Conservation (phyloP, 176 grass and related monocot genomes). For the Eremochloa ophiuroides region DNA sequence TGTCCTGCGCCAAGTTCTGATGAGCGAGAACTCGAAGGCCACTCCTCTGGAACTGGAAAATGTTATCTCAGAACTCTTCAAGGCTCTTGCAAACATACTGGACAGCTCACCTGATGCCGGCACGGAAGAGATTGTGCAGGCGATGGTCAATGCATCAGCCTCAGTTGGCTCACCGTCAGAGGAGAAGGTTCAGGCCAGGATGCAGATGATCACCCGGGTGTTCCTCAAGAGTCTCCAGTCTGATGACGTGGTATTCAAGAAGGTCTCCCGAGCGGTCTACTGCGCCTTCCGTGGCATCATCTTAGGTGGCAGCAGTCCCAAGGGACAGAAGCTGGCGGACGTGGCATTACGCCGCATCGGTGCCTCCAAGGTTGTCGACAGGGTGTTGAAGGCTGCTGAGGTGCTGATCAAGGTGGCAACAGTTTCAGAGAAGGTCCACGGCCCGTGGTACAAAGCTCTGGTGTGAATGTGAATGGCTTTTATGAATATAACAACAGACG, state of each 20-base stretch:
- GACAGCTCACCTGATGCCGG: constrained; percentile 48
- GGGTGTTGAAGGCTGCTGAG: constrained; percentile 43
- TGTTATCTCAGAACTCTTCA: constrained; percentile 37
- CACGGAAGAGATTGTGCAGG: constrained; percentile 62
- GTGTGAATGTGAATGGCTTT: constrained; percentile 40
- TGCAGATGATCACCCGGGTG: constrained; percentile 62
- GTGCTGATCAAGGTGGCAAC: constrained; percentile 50
- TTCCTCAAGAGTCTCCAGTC: constrained; percentile 81
- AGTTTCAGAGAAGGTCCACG: constrained; percentile 59
- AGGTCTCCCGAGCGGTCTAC: constrained; percentile 60
- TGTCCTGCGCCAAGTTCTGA: constrained; percentile 68
- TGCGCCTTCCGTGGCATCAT: constrained; percentile 48
- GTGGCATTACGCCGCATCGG: constrained; percentile 49
- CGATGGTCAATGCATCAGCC: constrained; percentile 37
- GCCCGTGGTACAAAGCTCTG: constrained; percentile 67
- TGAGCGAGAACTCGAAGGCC: constrained; percentile 49
- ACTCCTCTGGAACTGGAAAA: constrained; percentile 38
- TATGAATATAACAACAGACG: constrained; percentile 41
- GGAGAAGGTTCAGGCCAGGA: constrained; percentile 44
- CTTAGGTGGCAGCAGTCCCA: constrained; percentile 47
- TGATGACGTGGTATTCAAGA: constrained; percentile 52
- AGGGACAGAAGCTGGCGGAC: constrained; percentile 63
- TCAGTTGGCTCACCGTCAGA: constrained; percentile 25
- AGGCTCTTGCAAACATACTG: constrained; percentile 46
- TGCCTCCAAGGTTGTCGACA: constrained; percentile 26